A percentile compares a stretch with the other conserved stretches of the same genome.
phyloP scores from a whole-genome alignment of 805 yeast genomes.

The Saccharomycopsis amapae region DNA sequence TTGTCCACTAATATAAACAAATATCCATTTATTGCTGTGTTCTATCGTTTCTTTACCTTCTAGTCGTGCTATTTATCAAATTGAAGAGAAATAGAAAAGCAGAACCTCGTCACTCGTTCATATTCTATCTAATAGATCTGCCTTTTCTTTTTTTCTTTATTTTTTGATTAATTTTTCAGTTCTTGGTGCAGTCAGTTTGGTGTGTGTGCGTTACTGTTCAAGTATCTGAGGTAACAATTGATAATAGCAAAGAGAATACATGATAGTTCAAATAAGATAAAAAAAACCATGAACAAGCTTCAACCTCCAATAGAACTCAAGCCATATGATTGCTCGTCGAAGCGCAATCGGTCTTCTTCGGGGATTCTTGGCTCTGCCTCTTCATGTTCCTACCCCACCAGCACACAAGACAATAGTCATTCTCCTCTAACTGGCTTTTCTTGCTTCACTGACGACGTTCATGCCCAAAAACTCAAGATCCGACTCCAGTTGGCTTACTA shows the following conservation, averaged over 20 bases:
- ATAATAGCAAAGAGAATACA: too few relatives aligned
- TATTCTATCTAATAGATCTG: neutral
- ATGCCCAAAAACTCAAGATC: slow-evolving; percentile 15
- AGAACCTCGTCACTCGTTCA: neutral
- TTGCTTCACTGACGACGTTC: neutral
- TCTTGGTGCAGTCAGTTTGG: neutral
- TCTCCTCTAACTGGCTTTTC: neutral
- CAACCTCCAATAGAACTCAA: slow-evolving; percentile 13
- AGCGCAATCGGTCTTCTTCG: neutral
- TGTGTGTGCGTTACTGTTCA: neutral
- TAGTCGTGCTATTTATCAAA: too few relatives aligned
- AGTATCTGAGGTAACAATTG: neutral
- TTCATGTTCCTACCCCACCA: neutral
- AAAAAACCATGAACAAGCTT: slow-evolving; percentile 6
- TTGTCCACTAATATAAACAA: too few relatives aligned
- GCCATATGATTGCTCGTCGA: neutral
- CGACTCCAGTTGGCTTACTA: slow-evolving; percentile 18
- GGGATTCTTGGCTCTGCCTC: neutral
- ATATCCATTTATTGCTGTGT: too few relatives aligned
- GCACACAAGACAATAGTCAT: neutral
- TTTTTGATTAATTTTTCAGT: neutral
- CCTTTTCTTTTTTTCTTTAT: neutral
- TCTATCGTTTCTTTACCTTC: too few relatives aligned
- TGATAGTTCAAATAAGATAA: too few relatives aligned
- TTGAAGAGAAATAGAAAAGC: too few relatives aligned